Evolutionary conservation across 176 grass and related monocot species (phyloP), one percentile per base, ranked within the genome.

Genomic region (Musa itinerans): DNA sequence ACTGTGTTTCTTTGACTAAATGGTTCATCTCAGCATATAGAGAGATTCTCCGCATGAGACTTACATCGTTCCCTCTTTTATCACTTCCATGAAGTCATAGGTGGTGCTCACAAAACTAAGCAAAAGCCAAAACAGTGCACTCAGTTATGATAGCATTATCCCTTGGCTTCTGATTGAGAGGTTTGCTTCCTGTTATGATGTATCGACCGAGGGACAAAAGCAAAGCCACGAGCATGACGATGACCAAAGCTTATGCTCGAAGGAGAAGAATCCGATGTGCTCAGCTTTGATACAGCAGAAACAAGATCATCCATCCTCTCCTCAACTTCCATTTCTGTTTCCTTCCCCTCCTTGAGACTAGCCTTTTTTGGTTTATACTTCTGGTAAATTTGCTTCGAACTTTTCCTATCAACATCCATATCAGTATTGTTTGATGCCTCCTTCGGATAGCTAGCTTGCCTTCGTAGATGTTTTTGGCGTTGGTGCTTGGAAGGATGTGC

Each of bases 121-220:
- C 55, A 7, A 57, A 16, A 57, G 55, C 10, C 14, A 4, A 16
- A 16, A 16, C 13, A 12, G 4, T 16, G 55, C 14, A 59, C 57
- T 59, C n/a, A 2, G 15, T 59, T 59, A 13, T 59, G n/a, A 19
- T 23, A 65, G 24, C 13, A 54, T 61, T 66, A 76, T 29, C 11
- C 54, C 13, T 82, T 61, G 7, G 54, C 29, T 80, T 92, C 83
- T 78, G 57, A 71, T 76, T 88, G 79, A 10, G 80, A 78, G 21
- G 20, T 71, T 71, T 86, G 87, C 78, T 89, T 87, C 57, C 56
- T 83, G 54, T 78, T 91, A 58, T 92, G 84, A 69, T 80, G 73
- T 56, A 93, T 83, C 21, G 90, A 91, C 71, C 90, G 81, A 4
- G 94, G 94, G 17, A 91, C 82, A 69, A 91, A 98, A 5, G 88